Conservation (phyloP, 179 eudicot genomes). For the Beta macrorhiza region DNA sequence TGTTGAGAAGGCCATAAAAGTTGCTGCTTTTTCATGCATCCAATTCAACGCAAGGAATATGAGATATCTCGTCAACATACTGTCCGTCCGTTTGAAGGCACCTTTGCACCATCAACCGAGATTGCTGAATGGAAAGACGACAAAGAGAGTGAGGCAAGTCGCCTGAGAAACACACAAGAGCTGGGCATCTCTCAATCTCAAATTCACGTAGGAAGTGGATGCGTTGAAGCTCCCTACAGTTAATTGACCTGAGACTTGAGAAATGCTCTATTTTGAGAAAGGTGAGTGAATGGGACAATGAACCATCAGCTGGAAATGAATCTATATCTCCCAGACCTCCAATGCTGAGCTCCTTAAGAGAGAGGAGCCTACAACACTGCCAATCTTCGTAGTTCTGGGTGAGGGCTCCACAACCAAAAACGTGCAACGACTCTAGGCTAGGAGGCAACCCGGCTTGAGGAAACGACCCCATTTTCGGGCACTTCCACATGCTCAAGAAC, state of each 20-base stretch:
- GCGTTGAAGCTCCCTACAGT: background rate
- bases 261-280: background rate
- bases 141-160: slow-evolving; percentile 7
- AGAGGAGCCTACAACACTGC: background rate
- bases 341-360: background rate
- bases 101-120: background rate
- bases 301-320: background rate
- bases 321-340: too few species aligned
- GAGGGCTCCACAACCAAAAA: too few species aligned
- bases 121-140: background rate
- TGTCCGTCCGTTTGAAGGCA: background rate
- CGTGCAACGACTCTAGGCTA: background rate
- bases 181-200: background rate
- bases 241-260: background rate
- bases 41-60: background rate
- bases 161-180: too few species aligned
- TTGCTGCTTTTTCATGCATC: background rate
- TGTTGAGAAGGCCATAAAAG: too few species aligned
- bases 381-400: background rate
- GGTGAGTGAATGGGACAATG: background rate
- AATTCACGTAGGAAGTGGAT: background rate
- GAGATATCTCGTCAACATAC: background rate
- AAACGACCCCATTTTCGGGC: background rate
- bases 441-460: slow-evolving; percentile 1
- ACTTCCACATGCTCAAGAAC: too few species aligned